Base-by-base conservation (phyloP, 257 asterid species). In the Orobanche coerulescens region DNA sequence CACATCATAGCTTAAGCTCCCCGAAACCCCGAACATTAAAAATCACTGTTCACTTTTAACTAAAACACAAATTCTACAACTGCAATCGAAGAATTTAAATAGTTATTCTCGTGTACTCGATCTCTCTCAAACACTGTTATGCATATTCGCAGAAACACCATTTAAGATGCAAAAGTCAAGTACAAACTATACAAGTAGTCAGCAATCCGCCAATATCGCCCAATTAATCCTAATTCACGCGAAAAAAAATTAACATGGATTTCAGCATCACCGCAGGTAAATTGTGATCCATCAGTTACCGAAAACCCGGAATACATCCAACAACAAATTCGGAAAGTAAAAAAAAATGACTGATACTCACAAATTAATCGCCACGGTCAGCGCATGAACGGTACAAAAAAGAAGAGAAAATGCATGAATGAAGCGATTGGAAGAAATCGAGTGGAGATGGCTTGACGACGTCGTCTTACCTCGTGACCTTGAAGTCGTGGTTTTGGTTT, bases 311-410 rank as follows among this genome's bases (percentile, higher is more conserved):
- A 50, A 65, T 16, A 43, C 7, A 39, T 18, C 53, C 14, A 26
- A 58, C 26, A 73, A 59, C 24, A 20, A 59, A 55, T 40, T 58
- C 43, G 11, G 7, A 51, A 20, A 23, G 19, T 19, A 11, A 47
- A 46, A 62, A 24, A 39, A 0, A 49, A 42, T 10, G 9, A 37
- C 12, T 4, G 53, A 31, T 39, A 65, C 69, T 73, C 70, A 73
- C 73, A 33, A 44, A 66, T 61, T 23, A 58, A 43, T 40, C 58
- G 24, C 65, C 68, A 5, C 23, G 46, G 48, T 39, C 65, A 18
- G 58, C 37, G 49, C 62, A 10, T 9, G 62, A 40, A 16, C 55
- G 20, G 43, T n/a, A 48, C n/a, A n/a, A 52, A 44, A 62, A n/a
- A 28, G 18, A 30, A 8, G n/a, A 15, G 49, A 2, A 42, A 43